A percentile compares a stretch with the other conserved stretches of the same genome.
phyloP scores from a whole-genome alignment of 2,329 filamentous ascomycete genomes.

The Stachybotrys chartarum region DNA sequence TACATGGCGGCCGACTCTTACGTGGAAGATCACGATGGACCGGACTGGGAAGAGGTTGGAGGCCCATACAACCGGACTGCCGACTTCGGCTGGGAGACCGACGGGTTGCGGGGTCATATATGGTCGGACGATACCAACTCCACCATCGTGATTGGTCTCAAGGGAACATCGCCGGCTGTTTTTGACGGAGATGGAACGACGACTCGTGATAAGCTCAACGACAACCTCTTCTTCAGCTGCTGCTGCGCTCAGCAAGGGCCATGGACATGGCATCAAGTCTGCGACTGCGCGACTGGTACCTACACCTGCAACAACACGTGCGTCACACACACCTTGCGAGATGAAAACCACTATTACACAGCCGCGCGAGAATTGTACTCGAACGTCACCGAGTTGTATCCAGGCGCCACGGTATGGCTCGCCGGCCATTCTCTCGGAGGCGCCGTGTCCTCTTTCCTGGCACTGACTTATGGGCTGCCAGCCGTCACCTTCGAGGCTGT shows the following conservation, averaged over 20 bases:
- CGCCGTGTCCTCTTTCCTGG: slow-evolving; percentile 79
- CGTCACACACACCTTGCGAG: slow-evolving; percentile 63
- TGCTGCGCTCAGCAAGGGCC: slow-evolving; percentile 93
- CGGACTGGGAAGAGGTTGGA: slow-evolving; percentile 79
- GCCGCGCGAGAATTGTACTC: slow-evolving; percentile 84
- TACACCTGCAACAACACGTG: slow-evolving; percentile 93
- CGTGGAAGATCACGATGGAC: slow-evolving; percentile 60
- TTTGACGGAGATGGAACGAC: slow-evolving; percentile 97
- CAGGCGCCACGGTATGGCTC: slow-evolving; percentile 78
- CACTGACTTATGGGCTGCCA: slow-evolving; percentile 83
- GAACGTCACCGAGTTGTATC: slow-evolving; percentile 86
- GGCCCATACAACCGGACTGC: slow-evolving; percentile 75
- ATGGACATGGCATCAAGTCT: slow-evolving; percentile 85
- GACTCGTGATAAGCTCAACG: slow-evolving; percentile 94
- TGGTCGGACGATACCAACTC: slow-evolving; percentile 81
- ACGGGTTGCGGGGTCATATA: slow-evolving; percentile 86
- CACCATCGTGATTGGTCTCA: slow-evolving; percentile 85
- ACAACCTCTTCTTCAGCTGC: slow-evolving; percentile 97
- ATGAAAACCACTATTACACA: slow-evolving; percentile 87
- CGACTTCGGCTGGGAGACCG: slow-evolving; percentile 87
- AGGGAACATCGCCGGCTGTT: slow-evolving; percentile 82
- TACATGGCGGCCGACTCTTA: slow-evolving; percentile 89
- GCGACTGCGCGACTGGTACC: slow-evolving; percentile 80
- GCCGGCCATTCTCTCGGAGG: slow-evolving; percentile 90
- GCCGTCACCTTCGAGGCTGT: slow-evolving; percentile 91